Base-by-base conservation (phyloP, 768 basidiomycete species). In the Tulasnella sp. region DNA sequence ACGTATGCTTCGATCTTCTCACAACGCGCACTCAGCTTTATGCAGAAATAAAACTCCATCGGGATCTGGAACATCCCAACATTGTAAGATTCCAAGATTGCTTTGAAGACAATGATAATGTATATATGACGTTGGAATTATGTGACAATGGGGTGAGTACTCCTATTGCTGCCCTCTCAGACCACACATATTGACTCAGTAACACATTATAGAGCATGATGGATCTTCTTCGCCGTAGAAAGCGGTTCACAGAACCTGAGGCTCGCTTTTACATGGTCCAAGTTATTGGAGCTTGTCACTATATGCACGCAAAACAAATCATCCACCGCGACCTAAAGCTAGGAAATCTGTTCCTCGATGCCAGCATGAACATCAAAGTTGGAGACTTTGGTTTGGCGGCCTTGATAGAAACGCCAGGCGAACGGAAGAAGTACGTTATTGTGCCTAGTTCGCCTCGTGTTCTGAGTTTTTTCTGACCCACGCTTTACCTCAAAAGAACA, bases 31-130 rank as follows among this genome's bases (percentile, higher is more conserved):
- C 4, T 29, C 50, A 96, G 93, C 77, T 99, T 40, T 99, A 91
- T 61, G 92, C 93, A 54, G 93, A 99, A 72, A 99, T 99, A 61
- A 95, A 93, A 72, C 89, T 99, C 42, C 93, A 99, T 66, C 79
- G 83, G 54, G 81, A 87, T 12, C 75, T 99, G 41, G 67, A 77
- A 22, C 93, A 98, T 59, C 86, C 90, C 15, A 92, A 99, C 65
- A 88, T 99, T 56, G 91, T 96, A 45, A 66, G 69, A 9, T 96
- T 98, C 65, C 72, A 81, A 45, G 90, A 95, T 57, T 93, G 91
- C 65, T 98, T 96, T 61, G 92, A 99, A 65, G 93, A 95, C 60
- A 74, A 79, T 9, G 81, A 87, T 48, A 91, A 96, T 63, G 93
- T 99, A 20, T 99, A 98, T 68, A 93, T 99, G 84, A 82, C 83